A percentile compares a stretch with the other conserved stretches of the same genome.
phyloP scores from a whole-genome alignment of 2,329 filamentous ascomycete genomes.

The Xylariomycetidae sp. region DNA sequence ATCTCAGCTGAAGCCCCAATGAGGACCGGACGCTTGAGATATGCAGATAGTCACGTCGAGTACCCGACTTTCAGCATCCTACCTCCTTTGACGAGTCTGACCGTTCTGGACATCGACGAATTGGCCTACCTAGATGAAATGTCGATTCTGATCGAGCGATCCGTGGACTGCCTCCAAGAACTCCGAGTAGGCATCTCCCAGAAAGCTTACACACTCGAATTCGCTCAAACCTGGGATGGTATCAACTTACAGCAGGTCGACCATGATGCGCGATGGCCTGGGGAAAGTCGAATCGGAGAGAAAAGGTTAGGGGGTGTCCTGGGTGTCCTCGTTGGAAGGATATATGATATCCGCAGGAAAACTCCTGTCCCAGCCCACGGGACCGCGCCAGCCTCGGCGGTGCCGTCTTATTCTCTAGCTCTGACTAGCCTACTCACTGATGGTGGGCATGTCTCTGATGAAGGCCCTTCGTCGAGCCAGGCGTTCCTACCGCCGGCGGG shows the following conservation, averaged over 20 bases:
- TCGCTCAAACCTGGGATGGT: conserved; percentile 58
- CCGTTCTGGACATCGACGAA: conserved; percentile 76
- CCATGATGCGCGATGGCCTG: conserved; percentile 49
- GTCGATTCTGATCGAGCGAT: conserved; percentile 68
- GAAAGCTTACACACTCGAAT: conserved; percentile 40
- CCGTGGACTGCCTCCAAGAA: conserved; percentile 59
- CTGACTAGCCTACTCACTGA: no score
- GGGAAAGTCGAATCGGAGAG: conserved; percentile 51
- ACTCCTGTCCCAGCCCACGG: not conserved
- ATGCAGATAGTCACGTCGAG: conserved; percentile 57
- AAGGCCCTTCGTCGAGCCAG: no score
- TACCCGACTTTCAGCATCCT: conserved; percentile 76
- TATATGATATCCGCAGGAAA: conserved; percentile 50
- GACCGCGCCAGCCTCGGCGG: no score
- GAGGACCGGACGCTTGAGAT: conserved; percentile 35
- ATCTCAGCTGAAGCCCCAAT: conserved; percentile 21
- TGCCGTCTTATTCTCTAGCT: no score
- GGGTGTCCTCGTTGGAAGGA: conserved; percentile 60
- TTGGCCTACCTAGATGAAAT: conserved; percentile 79
- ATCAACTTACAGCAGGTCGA: conserved; percentile 58
- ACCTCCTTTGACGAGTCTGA: conserved; percentile 67
- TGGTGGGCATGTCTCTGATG: no score
- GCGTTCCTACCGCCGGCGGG: no score
- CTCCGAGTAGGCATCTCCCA: conserved; percentile 66
- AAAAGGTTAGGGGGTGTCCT: conserved; percentile 62